Evolutionary conservation across 108 stramenopile genomes (phyloP), one percentile per base, ranked within the genome.

Genomic region (Cyclostephanos invisitatus): DNA sequence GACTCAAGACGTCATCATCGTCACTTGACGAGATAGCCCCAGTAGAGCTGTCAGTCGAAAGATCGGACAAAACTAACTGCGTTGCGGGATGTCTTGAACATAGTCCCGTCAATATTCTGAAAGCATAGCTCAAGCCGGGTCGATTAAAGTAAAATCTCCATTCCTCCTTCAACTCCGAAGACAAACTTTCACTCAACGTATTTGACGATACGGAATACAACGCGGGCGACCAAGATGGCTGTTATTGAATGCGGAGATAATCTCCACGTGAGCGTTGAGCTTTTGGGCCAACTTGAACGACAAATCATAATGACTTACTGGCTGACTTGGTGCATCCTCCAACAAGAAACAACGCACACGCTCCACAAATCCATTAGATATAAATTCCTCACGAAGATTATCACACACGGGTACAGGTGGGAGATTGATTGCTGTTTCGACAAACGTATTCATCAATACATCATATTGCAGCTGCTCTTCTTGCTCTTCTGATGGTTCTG

Each of bases 341-440:
- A 91, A 47, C 37, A 90, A 49, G 76, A 89, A 87, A 1, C 20
- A 32, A 8, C 61, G 70, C 28, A 94, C 68, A 2, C 73, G 71
- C 21, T 84, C 77, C 1, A 94, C 82, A 61, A 90, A 89, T 10
- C 90, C 89, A 75, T 89, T 89, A 12, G 56, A 49, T 6, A 90
- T 73, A 10, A 94, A 73, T 66, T 85, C 81, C 15, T 69, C 47
- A 8, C 93, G 78, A 42, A 94, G 73, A 29, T 91, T 78, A 56
- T 91, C 75, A 42, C 93, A 94, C 2, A 94, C 88, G 27, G 81
- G 72, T 57, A 87, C 89, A 3, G 89, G 82, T 35, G 90, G 93
- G 8, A 94, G 72, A 68, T 79, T 85, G 36, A 87, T 84, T 6
- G 89, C 87, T n/a, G 93, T 78, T 47, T 91, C 81, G 15, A 94